These are phyloP conservation scores for Cryoendolithus antarcticus DNA, from an alignment of 2,329 filamentous ascomycete species.

Conservation along the genomic window DNA sequence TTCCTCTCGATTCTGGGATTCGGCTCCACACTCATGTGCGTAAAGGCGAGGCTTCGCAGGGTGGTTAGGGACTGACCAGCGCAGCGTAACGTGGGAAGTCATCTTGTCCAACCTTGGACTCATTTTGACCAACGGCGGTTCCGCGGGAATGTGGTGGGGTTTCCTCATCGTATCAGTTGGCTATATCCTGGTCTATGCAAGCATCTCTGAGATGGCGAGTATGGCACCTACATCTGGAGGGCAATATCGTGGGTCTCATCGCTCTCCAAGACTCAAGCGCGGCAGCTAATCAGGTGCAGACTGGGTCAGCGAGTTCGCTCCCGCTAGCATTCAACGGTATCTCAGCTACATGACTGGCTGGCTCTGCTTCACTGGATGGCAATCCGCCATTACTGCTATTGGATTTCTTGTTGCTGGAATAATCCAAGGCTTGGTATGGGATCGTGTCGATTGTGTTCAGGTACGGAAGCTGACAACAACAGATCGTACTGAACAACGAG, in stretches of 20 bases:
- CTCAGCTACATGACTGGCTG: constrained; percentile 9
- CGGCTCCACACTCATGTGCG: constrained; percentile 15
- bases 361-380: constrained; percentile 9
- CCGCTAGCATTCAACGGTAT: constrained; percentile 4
- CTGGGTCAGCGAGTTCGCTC: constrained; percentile 16
- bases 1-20: constrained; percentile 21
- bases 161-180: constrained; percentile 19
- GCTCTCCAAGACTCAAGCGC: too few species aligned
- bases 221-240: constrained; percentile 23
- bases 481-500: constrained; percentile 9
- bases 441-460: background rate
- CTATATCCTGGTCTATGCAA: constrained; percentile 17
- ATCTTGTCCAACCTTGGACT: constrained; percentile 8
- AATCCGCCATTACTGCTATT: constrained; percentile 6
- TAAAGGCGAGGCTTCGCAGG: too few species aligned
- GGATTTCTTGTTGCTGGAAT: constrained; percentile 19
- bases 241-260: constrained; percentile 8
- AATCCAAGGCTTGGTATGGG: constrained; percentile 8
- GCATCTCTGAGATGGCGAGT: constrained; percentile 22
- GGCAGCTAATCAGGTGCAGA: background rate
- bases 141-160: constrained; percentile 18
- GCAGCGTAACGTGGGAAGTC: constrained; percentile 16
- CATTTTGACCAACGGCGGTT: constrained; percentile 22
- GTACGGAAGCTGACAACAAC: background rate
- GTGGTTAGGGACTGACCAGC: too few species aligned